Percentiles rank a stretch among this genome's conserved stretches.
These are phyloP conservation scores for Beauveria varroae DNA, from an alignment of 2,329 filamentous ascomycete genomes.

Conservation along the genomic window DNA sequence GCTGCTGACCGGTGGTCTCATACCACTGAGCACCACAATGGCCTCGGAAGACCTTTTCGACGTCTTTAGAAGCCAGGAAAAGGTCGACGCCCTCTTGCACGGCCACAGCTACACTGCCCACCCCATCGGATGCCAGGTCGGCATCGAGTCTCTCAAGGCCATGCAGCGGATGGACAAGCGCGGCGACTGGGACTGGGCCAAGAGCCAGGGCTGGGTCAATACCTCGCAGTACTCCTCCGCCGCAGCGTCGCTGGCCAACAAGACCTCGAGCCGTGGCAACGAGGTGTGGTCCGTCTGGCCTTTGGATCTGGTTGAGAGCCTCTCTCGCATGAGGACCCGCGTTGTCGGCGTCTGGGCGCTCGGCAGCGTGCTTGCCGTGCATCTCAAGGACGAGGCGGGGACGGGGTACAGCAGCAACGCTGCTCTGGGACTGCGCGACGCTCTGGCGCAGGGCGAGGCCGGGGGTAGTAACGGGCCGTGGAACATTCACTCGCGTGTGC, in stretches of 20 bases:
- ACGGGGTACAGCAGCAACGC: constrained; percentile 41
- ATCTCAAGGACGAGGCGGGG: constrained; percentile 33
- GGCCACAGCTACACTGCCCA: constrained; percentile 86
- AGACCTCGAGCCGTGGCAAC: background rate
- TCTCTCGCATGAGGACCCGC: constrained; percentile 45
- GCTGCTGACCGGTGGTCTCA: constrained; percentile 69
- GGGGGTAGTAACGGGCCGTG: constrained; percentile 27
- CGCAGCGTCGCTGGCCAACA: background rate
- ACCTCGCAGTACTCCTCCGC: too few relatives aligned
- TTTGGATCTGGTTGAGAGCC: constrained; percentile 43
- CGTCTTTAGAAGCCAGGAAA: constrained; percentile 63
- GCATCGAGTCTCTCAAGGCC: constrained; percentile 54
- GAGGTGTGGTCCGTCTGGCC: constrained; percentile 65
- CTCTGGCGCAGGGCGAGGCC: constrained; percentile 21
- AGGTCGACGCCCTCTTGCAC: constrained; percentile 72
- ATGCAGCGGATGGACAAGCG: constrained; percentile 51
- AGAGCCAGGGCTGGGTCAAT: constrained; percentile 35
- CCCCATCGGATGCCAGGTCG: constrained; percentile 72
- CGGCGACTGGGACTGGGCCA: constrained; percentile 51
- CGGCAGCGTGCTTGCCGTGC: constrained; percentile 66
- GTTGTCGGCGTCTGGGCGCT: constrained; percentile 65
- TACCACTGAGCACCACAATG: constrained; percentile 70
- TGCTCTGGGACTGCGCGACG: constrained; percentile 34
- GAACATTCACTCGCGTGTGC: constrained; percentile 46
- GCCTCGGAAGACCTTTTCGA: constrained; percentile 68